Base-by-base conservation (phyloP, 2,329 filamentous ascomycete genomes). In the Pseudopithomyces chartarum region DNA sequence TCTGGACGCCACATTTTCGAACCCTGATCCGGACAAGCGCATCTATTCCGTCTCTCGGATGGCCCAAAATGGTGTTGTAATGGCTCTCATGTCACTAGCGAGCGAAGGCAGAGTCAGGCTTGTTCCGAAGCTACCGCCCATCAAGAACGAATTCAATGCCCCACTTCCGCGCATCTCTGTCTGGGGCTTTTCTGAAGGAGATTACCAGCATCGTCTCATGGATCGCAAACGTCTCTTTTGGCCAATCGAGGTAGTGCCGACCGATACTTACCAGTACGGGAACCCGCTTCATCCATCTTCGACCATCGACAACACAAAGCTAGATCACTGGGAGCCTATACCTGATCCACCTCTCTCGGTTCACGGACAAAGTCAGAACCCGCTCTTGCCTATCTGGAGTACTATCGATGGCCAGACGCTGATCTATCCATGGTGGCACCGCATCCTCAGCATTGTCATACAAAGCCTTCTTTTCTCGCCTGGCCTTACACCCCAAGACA, bases 191-290 rank as follows among this genome's bases (percentile, higher is more conserved):
- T 84, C 85, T 52, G 87, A 88, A 7, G 85, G 85, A 15, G 86
- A 89, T 61, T 92, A 92, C 73, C 86, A 90, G 66, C 88, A 87
- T 20, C 82, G 88, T 54, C 85, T 85, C 56, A 87, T 88, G 59
- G 84, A 89, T 34, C 88, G 88, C 63, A 81, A 81, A 33, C 85
- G 86, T 63, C 82, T 90, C 48, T 83, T 85, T 61, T 91, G 90
- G 73, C 80, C 82, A 10, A 78, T 91, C 34, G 80, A 84, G 42
- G 80, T 87, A 19, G 75, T 80, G 1, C 87, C 87, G 1, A 90
- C 87, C 0, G 68, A 76, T 7, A 70, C 60, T 0, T 92, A 91
- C 70, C 66, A 84, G 13, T 85, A 80, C 65, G 81, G 86, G 47
- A 80, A 84, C 22, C 78, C 78, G 1, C 76, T 85, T 1, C 83